These are phyloP conservation scores for Cyberlindnera nakhonratchasimensis DNA, from an alignment of 805 yeast species.

Conservation along the genomic window DNA sequence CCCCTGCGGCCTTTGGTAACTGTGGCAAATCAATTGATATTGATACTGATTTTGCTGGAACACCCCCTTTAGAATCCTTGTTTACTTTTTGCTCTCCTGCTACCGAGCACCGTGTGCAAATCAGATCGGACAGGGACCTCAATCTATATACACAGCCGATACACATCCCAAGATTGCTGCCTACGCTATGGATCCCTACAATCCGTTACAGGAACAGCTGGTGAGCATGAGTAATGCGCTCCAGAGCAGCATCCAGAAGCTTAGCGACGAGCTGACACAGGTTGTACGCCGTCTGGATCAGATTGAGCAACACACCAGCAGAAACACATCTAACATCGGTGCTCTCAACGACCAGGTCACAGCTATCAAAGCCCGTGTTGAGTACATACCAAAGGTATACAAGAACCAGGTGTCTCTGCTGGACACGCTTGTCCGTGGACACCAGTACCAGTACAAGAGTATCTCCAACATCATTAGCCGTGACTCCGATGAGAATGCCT, in stretches of 20 bases:
- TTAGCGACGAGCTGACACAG: conserved; percentile 20
- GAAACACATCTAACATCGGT: conserved; percentile 3
- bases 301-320: conserved; percentile 19
- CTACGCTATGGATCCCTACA: conserved; percentile 25
- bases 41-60: too few relatives aligned
- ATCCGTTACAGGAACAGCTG: conserved; percentile 26
- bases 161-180: not conserved
- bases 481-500: conserved; percentile 1
- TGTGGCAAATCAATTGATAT: too few relatives aligned
- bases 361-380: conserved; percentile 11
- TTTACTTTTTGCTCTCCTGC: too few relatives aligned
- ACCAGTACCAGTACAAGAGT: conserved; percentile 22
- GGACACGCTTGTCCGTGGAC: conserved; percentile 19
- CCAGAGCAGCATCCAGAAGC: conserved; percentile 17
- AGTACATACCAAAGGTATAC: conserved; percentile 21
- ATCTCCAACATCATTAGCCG: conserved; percentile 12
- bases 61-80: too few relatives aligned
- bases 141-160: not conserved
- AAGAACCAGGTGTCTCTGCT: conserved; percentile 19
- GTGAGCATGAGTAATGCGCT: conserved; percentile 19
- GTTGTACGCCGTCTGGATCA: conserved; percentile 21
- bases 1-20: too few relatives aligned
- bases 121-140: not conserved
- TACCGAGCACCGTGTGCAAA: too few relatives aligned
- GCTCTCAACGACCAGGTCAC: conserved; percentile 13